Evolutionary conservation across 257 asterid species (phyloP).

Genomic region (Oldenlandia corymbosa): DNA sequence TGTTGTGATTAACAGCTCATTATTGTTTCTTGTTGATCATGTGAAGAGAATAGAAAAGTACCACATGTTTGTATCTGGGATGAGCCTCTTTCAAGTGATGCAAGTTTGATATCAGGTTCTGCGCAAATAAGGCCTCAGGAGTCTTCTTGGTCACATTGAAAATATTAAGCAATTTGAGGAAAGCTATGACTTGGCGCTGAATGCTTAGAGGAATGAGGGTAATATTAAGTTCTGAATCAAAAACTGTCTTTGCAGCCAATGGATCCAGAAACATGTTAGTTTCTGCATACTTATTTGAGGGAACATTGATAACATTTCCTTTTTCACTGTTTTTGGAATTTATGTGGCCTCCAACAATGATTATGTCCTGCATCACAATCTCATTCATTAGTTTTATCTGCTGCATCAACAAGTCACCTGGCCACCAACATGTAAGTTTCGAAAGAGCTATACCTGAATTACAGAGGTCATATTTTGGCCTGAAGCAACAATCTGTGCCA

Average conservation of each 20-base stretch:
- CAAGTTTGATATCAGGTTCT: constrained; percentile 49
- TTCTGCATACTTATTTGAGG: constrained; percentile 57
- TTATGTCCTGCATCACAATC: constrained; percentile 46
- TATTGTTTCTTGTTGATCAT: no score
- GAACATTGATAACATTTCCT: constrained; percentile 63
- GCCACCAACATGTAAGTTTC: background rate
- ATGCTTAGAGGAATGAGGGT: constrained; percentile 62
- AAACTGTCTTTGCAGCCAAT: constrained; percentile 61
- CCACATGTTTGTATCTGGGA: constrained; percentile 61
- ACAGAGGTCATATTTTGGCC: constrained; percentile 34
- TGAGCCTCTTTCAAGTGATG: constrained; percentile 34
- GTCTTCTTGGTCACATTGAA: constrained; percentile 42
- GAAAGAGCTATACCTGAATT: constrained; percentile 43
- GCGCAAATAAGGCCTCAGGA: constrained; percentile 49
- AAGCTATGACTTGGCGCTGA: constrained; percentile 46
- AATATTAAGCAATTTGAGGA: constrained; percentile 19
- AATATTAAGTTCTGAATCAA: constrained; percentile 39
- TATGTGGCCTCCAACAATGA: constrained; percentile 73
- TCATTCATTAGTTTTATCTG: background rate
- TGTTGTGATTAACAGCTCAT: no score
- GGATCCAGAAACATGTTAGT: constrained; percentile 81
- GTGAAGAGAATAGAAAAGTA: constrained; percentile 10
- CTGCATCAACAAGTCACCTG: no score
- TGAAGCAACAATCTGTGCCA: constrained; percentile 53
- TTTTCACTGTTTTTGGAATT: constrained; percentile 22